Evolutionary conservation across 2,329 filamentous ascomycete genomes (phyloP).

Genomic region (Pestalotiopsis sp.): DNA sequence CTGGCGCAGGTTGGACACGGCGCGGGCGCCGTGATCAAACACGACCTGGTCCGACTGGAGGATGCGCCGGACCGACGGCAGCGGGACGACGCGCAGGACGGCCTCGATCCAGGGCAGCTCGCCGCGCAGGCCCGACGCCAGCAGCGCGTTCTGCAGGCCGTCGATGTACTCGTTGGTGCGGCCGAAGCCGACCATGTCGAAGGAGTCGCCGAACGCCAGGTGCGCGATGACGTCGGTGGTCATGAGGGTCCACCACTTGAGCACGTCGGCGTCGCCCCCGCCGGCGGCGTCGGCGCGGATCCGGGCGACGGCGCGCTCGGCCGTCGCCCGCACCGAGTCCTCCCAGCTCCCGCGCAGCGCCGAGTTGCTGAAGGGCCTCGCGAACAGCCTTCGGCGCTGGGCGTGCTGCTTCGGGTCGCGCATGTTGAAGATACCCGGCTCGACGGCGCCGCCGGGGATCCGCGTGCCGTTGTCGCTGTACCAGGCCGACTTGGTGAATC

Average conservation of each 20-base stretch:
- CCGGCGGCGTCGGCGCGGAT: background rate
- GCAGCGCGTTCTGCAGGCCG: conserved; percentile 33
- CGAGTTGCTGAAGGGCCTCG: conserved; percentile 37
- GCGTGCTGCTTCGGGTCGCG: conserved; percentile 38
- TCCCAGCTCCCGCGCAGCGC: conserved; percentile 46
- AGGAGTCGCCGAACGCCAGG: conserved; percentile 56
- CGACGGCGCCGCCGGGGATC: background rate
- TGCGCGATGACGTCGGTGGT: conserved; percentile 56
- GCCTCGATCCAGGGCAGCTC: background rate
- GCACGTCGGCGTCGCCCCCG: conserved; percentile 39
- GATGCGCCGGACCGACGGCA: background rate
- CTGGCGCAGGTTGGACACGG: background rate
- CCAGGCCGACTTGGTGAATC: conserved; percentile 22
- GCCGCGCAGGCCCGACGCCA: background rate
- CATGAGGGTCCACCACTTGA: conserved; percentile 57
- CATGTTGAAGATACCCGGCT: conserved; percentile 37
- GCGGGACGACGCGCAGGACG: background rate
- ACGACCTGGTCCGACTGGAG: conserved; percentile 1
- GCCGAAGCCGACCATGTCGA: conserved; percentile 51
- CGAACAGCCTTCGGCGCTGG: conserved; percentile 40
- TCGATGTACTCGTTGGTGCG: conserved; percentile 43
- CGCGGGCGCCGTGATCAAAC: background rate
- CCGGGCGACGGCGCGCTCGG: background rate
- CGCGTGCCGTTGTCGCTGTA: background rate
- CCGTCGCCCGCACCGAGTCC: conserved; percentile 20